These are phyloP conservation scores for Dacryopinax spathularia DNA, from an alignment of 768 basidiomycete genomes.

Conservation along the genomic window DNA sequence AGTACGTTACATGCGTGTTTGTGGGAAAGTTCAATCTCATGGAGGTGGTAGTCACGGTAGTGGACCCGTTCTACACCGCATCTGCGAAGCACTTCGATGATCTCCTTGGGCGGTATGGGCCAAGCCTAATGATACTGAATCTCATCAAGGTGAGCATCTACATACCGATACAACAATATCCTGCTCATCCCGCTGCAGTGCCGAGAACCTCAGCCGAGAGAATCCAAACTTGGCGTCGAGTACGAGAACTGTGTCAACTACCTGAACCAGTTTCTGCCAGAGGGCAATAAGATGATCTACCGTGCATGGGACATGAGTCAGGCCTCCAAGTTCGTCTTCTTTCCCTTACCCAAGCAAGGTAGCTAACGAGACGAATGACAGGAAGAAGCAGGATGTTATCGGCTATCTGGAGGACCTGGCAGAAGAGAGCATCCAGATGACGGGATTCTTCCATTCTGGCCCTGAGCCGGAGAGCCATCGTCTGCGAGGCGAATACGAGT, in stretches of 20 bases:
- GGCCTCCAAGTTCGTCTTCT: slow-evolving; percentile 49
- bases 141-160: slow-evolving; percentile 70
- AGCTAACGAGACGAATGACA: slow-evolving; percentile 20
- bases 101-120: slow-evolving; percentile 76
- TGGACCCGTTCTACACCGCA: slow-evolving; percentile 89
- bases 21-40: slow-evolving; percentile 8
- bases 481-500: slow-evolving; percentile 33
- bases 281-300: slow-evolving; percentile 74
- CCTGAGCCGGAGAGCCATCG: slow-evolving; percentile 67
- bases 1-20: slow-evolving; percentile 42
- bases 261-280: slow-evolving; percentile 87
- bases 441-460: slow-evolving; percentile 91
- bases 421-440: slow-evolving; percentile 80
- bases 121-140: slow-evolving; percentile 81
- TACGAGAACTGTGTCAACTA: slow-evolving; percentile 86
- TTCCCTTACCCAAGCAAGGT: background rate
- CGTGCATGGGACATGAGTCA: slow-evolving; percentile 93
- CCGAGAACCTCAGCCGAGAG: slow-evolving; percentile 44
- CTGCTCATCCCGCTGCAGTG: slow-evolving; percentile 10
- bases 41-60: slow-evolving; percentile 54
- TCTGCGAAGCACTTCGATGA: slow-evolving; percentile 89
- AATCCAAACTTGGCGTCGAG: slow-evolving; percentile 78
- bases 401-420: slow-evolving; percentile 89
- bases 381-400: slow-evolving; percentile 91
- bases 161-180: background rate